These are phyloP conservation scores for Aegilops umbellulata DNA, from an alignment of 176 grass and related monocot genomes.

Conservation along the genomic window DNA sequence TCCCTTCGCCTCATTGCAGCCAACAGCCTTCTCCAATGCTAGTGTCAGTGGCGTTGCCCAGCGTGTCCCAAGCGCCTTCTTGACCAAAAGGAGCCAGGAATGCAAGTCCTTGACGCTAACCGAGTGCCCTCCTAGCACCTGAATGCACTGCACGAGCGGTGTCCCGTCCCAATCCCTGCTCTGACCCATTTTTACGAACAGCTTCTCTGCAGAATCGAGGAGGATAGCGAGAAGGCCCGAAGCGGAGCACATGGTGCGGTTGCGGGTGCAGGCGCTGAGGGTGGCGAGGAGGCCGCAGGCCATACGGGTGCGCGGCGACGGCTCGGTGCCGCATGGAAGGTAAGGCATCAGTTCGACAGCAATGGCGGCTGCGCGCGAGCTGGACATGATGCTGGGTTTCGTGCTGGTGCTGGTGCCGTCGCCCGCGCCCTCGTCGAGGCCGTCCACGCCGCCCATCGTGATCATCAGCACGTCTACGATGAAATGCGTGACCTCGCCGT, in stretches of 20 bases:
- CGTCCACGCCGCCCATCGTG: constrained; percentile 90
- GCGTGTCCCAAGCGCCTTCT: constrained; percentile 52
- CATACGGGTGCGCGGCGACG: constrained; percentile 88
- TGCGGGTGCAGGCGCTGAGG: constrained; percentile 78
- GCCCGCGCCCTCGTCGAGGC: constrained; percentile 56
- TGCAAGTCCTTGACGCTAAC: constrained; percentile 71
- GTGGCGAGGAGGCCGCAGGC: constrained; percentile 64
- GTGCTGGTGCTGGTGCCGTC: not conserved
- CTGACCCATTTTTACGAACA: constrained; percentile 60
- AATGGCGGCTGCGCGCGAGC: constrained; percentile 80
- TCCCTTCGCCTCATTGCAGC: constrained; percentile 71
- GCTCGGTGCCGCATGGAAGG: constrained; percentile 75
- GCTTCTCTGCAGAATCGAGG: constrained; percentile 58
- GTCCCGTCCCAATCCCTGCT: constrained; percentile 65
- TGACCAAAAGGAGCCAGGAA: constrained; percentile 76
- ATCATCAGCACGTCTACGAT: constrained; percentile 88
- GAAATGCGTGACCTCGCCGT: constrained; percentile 61
- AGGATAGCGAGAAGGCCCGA: constrained; percentile 67
- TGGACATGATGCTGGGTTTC: constrained; percentile 80
- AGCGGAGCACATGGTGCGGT: constrained; percentile 88
- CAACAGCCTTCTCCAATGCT: constrained; percentile 77
- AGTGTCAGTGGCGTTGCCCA: constrained; percentile 69
- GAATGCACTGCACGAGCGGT: constrained; percentile 71
- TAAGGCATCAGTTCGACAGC: constrained; percentile 72
- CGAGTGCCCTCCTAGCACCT: constrained; percentile 70